Evolutionary conservation across 805 yeast genomes (phyloP).

Genomic region (Nakazawaea ernobii): DNA sequence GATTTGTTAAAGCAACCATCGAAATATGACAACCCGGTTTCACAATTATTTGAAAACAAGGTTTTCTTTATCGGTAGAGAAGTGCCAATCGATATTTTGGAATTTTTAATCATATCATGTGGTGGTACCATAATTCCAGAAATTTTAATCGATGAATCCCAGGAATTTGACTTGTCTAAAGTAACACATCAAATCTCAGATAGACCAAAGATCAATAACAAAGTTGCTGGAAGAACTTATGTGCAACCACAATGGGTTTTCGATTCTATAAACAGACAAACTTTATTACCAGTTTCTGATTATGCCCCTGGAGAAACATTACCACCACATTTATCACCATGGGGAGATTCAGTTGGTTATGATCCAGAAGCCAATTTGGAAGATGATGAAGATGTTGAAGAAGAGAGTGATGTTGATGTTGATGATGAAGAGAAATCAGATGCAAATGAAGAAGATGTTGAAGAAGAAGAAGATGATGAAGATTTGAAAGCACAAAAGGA

Average conservation of each 20-base stretch:
- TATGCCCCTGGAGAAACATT: slow-evolving; percentile 93
- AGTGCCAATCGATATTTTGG: slow-evolving; percentile 87
- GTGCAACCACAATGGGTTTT: slow-evolving; percentile 98
- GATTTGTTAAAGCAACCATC: slow-evolving; percentile 73
- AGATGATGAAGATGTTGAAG: slow-evolving; percentile 35
- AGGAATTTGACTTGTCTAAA: slow-evolving; percentile 51
- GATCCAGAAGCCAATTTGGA: slow-evolving; percentile 62
- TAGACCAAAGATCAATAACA: slow-evolving; percentile 73
- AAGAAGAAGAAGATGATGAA: slow-evolving; percentile 44
- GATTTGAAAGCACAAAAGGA: slow-evolving; percentile 57
- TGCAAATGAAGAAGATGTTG: slow-evolving; percentile 49
- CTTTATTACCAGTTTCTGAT: slow-evolving; percentile 66
- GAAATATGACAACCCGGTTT: slow-evolving; percentile 49
- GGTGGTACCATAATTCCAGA: slow-evolving; percentile 88
- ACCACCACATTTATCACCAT: slow-evolving; percentile 97
- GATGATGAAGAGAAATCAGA: slow-evolving; percentile 47
- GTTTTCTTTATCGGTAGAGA: slow-evolving; percentile 90
- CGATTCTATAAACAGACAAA: slow-evolving; percentile 78
- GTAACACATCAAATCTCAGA: slow-evolving; percentile 94
- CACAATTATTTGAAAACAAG: slow-evolving; percentile 65
- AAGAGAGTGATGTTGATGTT: slow-evolving; percentile 39
- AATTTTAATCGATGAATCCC: slow-evolving; percentile 71
- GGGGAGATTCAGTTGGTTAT: slow-evolving; percentile 95
- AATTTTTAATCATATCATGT: slow-evolving; percentile 76
- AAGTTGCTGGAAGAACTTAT: slow-evolving; percentile 88